phyloP scores from a whole-genome alignment of 352 stramenopile species.

The Thraustotheca clavata region DNA sequence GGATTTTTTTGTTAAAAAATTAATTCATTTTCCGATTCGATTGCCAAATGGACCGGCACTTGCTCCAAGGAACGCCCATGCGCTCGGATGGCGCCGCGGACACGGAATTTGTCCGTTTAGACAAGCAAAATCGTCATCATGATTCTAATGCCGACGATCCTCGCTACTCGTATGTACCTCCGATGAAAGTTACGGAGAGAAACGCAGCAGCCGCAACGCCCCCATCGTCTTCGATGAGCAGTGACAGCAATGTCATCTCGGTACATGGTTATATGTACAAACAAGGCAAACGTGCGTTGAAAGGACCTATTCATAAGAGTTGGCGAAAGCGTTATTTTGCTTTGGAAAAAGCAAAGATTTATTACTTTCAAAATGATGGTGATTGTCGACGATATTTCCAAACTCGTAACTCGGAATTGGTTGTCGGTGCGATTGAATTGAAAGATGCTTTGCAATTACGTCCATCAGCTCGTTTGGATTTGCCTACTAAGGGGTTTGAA shows the following conservation, averaged over 20 bases:
- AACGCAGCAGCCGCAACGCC: not conserved
- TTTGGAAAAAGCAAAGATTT: constrained; percentile 82
- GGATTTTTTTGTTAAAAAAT: not conserved
- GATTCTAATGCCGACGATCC: constrained; percentile 13
- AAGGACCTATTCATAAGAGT: constrained; percentile 79
- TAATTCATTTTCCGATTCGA: not conserved
- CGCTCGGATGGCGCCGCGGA: not conserved
- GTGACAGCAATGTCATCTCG: constrained; percentile 79
- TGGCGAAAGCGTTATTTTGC: constrained; percentile 84
- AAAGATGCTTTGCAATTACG: constrained; percentile 81
- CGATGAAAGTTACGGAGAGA: constrained; percentile 18
- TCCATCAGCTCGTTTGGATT: constrained; percentile 63
- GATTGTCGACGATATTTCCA: constrained; percentile 85
- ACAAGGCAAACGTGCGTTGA: constrained; percentile 81
- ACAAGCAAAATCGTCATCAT: not conserved
- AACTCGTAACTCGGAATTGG: constrained; percentile 69
- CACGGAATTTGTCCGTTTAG: not conserved
- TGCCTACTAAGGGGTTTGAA: constrained; percentile 75
- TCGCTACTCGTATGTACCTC: constrained; percentile 10
- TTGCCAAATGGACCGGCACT: not conserved
- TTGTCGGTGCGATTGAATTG: constrained; percentile 71
- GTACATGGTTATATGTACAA: constrained; percentile 87
- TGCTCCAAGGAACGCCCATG: constrained; percentile 5
- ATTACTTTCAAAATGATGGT: constrained; percentile 81
- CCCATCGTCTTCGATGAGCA: not conserved